Evolutionary conservation across 371 early-diverging fungal genomes (phyloP), one percentile per base, ranked within the genome.

Genomic region (Phascolomyces articulosus): DNA sequence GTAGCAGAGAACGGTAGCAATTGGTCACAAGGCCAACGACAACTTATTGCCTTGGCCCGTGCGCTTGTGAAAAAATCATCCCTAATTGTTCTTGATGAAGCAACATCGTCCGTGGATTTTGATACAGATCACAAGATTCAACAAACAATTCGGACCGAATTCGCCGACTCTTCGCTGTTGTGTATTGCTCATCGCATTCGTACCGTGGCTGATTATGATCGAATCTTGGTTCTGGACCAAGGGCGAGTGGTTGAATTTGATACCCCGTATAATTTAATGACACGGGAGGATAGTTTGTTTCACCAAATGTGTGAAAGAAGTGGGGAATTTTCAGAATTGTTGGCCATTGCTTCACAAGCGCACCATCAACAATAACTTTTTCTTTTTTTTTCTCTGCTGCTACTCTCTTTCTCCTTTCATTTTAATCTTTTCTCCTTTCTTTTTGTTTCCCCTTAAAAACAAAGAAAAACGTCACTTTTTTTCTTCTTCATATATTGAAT

Each of bases 181-280:
- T 87, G 89, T 62, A 91, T 94, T 74, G 93, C 94, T 13, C 93
- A 94, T 68, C 89, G 93, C 15, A 84, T 94, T 68, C 83, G 90
- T 16, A 95, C 95, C 1, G 87, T 97, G n/a, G 92, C 95, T 60
- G 95, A 96, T 72, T 96, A 93, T 62, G 95, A 95, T 72, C 82
- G 83, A 47, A 90, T 96, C 13, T 69, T 96, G 29, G 95, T 95
- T 1, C 77, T 96, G 63, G 93, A 94, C 64, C 88, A 87, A 41
- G 96, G 96, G 4, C 60, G 69, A 29, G 77, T 95, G 4, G 90
- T 89, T 8, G 96, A 97, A 72, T 90, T 83, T 71, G 93, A 87
- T 60, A 83, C 87, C 1, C 91, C 91, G 1, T 74, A 72, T 61
- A 70, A 62, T 13, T 76, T 92, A 63, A 82, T 92, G 68, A 75